These are phyloP conservation scores for Juncus effusus DNA, from an alignment of 176 grass and related monocot genomes.

Conservation along the genomic window DNA sequence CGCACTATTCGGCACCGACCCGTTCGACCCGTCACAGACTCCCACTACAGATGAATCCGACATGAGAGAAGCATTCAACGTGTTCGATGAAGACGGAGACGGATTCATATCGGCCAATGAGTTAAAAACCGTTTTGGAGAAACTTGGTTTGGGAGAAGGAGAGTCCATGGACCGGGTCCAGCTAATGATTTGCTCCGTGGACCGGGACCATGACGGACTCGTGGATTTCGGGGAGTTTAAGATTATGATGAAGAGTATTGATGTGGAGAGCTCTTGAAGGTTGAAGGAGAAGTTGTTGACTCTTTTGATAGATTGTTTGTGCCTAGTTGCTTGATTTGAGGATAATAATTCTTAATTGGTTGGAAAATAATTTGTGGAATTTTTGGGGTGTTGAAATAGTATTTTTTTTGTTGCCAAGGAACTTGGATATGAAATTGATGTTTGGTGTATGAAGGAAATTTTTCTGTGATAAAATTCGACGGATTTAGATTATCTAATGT, in stretches of 20 bases:
- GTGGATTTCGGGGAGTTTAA: conserved; percentile 38
- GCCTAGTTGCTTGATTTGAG: no score
- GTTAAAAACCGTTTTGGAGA: conserved; percentile 31
- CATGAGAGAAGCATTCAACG: conserved; percentile 36
- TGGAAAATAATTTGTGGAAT: no score
- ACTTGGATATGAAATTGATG: no score
- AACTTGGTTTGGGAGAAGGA: conserved; percentile 30
- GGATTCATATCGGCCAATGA: conserved; percentile 39
- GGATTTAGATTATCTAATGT: no score
- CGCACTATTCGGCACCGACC: conserved; percentile 9
- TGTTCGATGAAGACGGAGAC: conserved; percentile 39
- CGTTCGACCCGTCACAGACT: not conserved
- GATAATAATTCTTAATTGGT: no score
- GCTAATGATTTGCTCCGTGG: conserved; percentile 38
- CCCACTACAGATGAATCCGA: conserved; percentile 13
- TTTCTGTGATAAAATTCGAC: no score
- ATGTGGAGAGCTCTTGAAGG: conserved; percentile 21
- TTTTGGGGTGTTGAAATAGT: no score
- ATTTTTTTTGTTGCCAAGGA: no score
- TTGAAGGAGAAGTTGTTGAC: not conserved
- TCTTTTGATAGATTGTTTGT: not conserved
- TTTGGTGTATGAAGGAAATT: no score
- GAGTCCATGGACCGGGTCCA: conserved; percentile 28
- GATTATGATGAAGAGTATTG: conserved; percentile 36
- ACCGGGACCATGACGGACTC: conserved; percentile 24